Evolutionary conservation across 179 eudicot species (phyloP).

Genomic region (Amaranthus tricolor): DNA sequence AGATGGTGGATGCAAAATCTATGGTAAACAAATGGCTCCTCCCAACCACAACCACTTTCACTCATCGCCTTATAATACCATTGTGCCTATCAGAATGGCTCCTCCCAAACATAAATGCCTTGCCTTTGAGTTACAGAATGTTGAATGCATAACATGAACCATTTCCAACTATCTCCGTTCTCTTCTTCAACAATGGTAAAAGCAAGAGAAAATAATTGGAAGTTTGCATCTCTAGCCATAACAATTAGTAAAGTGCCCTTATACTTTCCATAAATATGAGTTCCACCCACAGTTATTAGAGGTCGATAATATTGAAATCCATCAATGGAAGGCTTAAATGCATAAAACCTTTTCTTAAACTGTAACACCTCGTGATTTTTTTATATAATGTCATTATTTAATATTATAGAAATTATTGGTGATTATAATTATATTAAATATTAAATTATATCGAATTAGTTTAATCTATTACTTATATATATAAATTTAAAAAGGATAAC

Average conservation of each 20-base stretch:
- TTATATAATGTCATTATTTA: too few relatives aligned
- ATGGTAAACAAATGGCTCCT: neutral
- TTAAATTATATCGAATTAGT: too few relatives aligned
- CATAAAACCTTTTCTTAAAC: conserved; percentile 10
- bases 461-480: too few relatives aligned
- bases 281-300: neutral
- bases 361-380: too few relatives aligned
- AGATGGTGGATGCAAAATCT: neutral
- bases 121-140: neutral
- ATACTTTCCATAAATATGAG: conserved; percentile 23
- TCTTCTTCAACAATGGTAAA: conserved; percentile 24
- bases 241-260: conserved; percentile 17
- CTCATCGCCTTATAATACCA: conserved; percentile 1
- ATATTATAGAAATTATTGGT: too few relatives aligned
- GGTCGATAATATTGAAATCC: neutral
- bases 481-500: too few relatives aligned
- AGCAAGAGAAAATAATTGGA: conserved; percentile 17
- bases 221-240: conserved; percentile 19
- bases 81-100: conserved; percentile 1
- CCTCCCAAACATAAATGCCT: too few relatives aligned
- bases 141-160: conserved; percentile 18
- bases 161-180: conserved; percentile 19
- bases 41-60: neutral
- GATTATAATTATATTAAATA: too few relatives aligned
- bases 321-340: neutral